Conservation (phyloP, 495 filamentous ascomycete species). For the Schizothecium vesticola region DNA sequence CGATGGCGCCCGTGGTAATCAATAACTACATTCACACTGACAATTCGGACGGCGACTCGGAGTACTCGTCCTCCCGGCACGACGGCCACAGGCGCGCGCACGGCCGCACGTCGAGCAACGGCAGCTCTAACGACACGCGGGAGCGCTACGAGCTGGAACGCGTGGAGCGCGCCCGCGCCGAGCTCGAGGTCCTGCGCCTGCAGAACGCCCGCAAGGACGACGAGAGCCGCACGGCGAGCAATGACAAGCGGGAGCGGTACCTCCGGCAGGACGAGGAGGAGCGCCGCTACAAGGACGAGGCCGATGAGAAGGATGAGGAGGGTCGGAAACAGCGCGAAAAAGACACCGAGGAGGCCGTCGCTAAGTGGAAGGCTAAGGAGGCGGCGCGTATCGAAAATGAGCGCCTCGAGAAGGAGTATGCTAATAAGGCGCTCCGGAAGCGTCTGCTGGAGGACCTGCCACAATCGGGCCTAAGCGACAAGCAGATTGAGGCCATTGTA, state of each 20-base stretch:
- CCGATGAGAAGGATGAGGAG: conserved; percentile 32
- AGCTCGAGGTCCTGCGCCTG: conserved; percentile 19
- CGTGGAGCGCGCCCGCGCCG: conserved; percentile 15
- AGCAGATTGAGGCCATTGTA: conserved; percentile 47
- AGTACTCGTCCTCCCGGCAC: conserved; percentile 26
- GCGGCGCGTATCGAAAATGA: no score
- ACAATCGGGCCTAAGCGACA: conserved; percentile 46
- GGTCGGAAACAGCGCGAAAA: conserved; percentile 42
- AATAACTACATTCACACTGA: conserved; percentile 43
- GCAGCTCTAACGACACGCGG: conserved; percentile 26
- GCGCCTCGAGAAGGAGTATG: conserved; percentile 40
- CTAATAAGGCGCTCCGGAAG: conserved; percentile 46
- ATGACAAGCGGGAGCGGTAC: conserved; percentile 24
- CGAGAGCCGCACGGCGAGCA: conserved; percentile 17
- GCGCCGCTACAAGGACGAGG: conserved; percentile 25
- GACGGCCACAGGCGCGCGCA: conserved; percentile 20
- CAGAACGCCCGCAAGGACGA: conserved; percentile 12
- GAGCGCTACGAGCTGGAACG: conserved; percentile 23
- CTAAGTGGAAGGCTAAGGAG: conserved; percentile 51
- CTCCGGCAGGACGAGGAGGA: conserved; percentile 35
- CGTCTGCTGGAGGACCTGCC: conserved; percentile 46
- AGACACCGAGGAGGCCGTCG: conserved; percentile 52
- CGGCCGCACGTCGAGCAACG: conserved; percentile 22
- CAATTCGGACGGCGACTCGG: conserved; percentile 26
- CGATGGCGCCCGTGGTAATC: conserved; percentile 41